phyloP scores from a whole-genome alignment of 768 basidiomycete genomes.

The Rhodosporidiobolus odoratus region DNA sequence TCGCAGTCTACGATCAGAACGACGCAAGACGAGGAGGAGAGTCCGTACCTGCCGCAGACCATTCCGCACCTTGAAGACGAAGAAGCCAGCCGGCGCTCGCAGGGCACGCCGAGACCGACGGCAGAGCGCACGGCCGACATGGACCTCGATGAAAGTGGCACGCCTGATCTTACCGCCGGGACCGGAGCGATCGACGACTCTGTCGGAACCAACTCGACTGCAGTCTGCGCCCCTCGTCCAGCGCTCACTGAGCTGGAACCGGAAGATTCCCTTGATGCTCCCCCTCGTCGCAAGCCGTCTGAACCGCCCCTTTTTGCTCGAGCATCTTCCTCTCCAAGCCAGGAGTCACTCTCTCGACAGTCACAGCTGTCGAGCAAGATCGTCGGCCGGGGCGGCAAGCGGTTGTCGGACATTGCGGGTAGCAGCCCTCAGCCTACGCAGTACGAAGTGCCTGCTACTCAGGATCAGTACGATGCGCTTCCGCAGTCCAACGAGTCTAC shows the following conservation, averaged over 20 bases:
- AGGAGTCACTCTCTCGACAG: background rate
- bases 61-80: background rate
- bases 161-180: background rate
- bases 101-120: conserved; percentile 14
- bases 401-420: conserved; percentile 23
- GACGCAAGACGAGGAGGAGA: background rate
- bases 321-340: background rate
- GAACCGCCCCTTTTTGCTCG: background rate
- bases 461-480: conserved; percentile 25
- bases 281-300: background rate
- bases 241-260: background rate
- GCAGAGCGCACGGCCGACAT: background rate
- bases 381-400: background rate
- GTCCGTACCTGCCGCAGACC: background rate
- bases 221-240: too few species aligned
- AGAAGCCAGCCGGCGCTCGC: background rate
- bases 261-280: background rate
- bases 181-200: background rate
- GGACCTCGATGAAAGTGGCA: conserved; percentile 4
- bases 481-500: background rate
- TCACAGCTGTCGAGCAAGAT: background rate
- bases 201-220: background rate
- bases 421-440: conserved; percentile 27
- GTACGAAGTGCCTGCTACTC: conserved; percentile 22
- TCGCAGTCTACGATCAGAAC: conserved; percentile 8